phyloP scores from a whole-genome alignment of 305 asterid genomes.

The Fraxinus paxiana region DNA sequence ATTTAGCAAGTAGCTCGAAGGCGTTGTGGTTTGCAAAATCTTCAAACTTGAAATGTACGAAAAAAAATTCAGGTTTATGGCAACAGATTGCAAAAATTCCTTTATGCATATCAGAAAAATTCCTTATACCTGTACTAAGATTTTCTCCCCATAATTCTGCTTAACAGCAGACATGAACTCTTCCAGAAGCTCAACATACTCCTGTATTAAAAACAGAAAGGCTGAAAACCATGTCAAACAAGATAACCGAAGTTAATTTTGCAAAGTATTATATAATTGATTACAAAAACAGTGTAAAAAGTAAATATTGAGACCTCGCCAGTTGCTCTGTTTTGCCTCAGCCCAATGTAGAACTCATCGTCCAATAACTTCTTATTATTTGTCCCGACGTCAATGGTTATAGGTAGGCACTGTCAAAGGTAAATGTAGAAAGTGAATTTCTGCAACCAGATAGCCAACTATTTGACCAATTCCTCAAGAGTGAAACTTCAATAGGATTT shows the following conservation, averaged over 20 bases:
- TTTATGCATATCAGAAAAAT: neutral
- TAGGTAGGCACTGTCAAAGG: slow-evolving; percentile 71
- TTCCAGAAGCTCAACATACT: slow-evolving; percentile 75
- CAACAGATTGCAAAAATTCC: neutral
- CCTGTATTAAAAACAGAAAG: slow-evolving; percentile 39
- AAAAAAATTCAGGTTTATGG: neutral
- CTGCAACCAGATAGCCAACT: neutral
- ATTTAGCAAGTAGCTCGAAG: slow-evolving; percentile 72
- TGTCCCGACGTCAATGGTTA: slow-evolving; percentile 90
- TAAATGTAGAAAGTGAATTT: slow-evolving; percentile 14
- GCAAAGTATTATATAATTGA: neutral
- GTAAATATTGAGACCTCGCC: slow-evolving; percentile 54
- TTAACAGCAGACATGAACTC: slow-evolving; percentile 91
- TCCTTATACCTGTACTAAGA: slow-evolving; percentile 43
- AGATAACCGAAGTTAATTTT: slow-evolving; percentile 8
- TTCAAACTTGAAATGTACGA: slow-evolving; percentile 51
- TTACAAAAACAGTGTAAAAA: slow-evolving; percentile 4
- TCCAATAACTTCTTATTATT: slow-evolving; percentile 72
- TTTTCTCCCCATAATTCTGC: slow-evolving; percentile 88
- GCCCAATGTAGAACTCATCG: slow-evolving; percentile 89
- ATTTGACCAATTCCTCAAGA: neutral
- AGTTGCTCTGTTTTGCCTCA: slow-evolving; percentile 75
- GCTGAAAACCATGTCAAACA: slow-evolving; percentile 12
- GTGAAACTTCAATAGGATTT: neutral
- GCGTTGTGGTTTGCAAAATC: slow-evolving; percentile 98